These are phyloP conservation scores for Fusarium continuum DNA, from an alignment of 2,329 filamentous ascomycete genomes.

Conservation along the genomic window DNA sequence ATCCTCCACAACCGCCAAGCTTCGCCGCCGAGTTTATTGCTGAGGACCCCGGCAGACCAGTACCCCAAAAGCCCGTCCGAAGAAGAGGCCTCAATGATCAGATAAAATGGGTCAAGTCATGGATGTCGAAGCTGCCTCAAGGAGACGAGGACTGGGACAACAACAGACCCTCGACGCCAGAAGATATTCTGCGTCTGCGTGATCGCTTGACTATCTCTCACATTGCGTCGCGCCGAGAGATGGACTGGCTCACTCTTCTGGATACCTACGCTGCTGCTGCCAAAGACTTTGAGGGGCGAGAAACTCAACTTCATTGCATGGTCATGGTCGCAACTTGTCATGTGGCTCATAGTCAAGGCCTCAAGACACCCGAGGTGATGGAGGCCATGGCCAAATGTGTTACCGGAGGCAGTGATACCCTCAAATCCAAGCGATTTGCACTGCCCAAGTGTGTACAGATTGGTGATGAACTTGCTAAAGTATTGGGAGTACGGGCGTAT, in stretches of 20 bases:
- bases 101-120: conserved; percentile 40
- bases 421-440: conserved; percentile 41
- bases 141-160: conserved; percentile 43
- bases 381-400: conserved; percentile 40
- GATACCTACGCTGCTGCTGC: conserved; percentile 38
- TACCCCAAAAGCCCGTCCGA: conserved; percentile 38
- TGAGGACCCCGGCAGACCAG: conserved; percentile 39
- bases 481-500: conserved; percentile 38
- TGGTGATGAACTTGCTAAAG: conserved; percentile 39
- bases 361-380: conserved; percentile 34
- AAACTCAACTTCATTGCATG: conserved; percentile 41
- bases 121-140: conserved; percentile 42
- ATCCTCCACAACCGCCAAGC: conserved; percentile 25
- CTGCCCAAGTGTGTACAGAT: conserved; percentile 42
- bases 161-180: conserved; percentile 36
- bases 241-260: conserved; percentile 40
- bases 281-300: conserved; percentile 36
- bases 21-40: conserved; percentile 40
- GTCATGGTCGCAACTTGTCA: conserved; percentile 41
- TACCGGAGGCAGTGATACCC: conserved; percentile 39
- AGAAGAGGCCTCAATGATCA: conserved; percentile 40
- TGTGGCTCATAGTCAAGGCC: conserved; percentile 37
- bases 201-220: conserved; percentile 35
- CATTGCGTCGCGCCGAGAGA: conserved; percentile 29
- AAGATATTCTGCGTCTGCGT: conserved; percentile 34